Conservation (phyloP, 768 basidiomycete genomes). For the Botryobasidium botryosum region DNA sequence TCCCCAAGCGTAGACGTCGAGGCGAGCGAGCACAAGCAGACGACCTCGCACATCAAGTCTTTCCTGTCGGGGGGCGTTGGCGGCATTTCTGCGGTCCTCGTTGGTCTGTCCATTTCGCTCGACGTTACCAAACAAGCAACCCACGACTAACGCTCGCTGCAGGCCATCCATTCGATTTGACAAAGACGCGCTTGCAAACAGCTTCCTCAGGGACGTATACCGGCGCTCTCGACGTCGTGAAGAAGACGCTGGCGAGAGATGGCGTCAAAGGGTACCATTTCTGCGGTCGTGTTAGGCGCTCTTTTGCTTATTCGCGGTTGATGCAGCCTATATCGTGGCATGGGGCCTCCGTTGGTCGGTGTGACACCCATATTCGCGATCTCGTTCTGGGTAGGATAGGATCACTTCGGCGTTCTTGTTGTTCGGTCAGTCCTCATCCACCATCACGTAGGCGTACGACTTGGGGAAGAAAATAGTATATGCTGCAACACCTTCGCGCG, state of each 20-base stretch:
- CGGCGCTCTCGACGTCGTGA: constrained; percentile 86
- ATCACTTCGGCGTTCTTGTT: neutral
- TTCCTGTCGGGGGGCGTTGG: constrained; percentile 93
- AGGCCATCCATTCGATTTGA: constrained; percentile 98
- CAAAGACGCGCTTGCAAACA: constrained; percentile 91
- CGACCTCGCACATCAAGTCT: constrained; percentile 43
- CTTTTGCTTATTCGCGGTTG: neutral
- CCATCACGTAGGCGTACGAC: constrained; percentile 61
- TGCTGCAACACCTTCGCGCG: constrained; percentile 60
- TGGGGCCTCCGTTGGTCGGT: constrained; percentile 83
- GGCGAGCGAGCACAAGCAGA: constrained; percentile 6
- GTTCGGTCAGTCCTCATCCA: neutral
- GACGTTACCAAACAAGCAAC: neutral
- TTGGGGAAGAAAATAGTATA: constrained; percentile 76
- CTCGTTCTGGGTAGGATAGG: constrained; percentile 74
- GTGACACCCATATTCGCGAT: constrained; percentile 97
- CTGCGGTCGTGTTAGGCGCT: neutral
- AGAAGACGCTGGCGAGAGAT: constrained; percentile 79
- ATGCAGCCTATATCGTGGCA: constrained; percentile 69
- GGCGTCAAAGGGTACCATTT: constrained; percentile 61
- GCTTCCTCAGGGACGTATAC: constrained; percentile 76
- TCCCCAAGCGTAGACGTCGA: neutral
- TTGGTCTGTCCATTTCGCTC: constrained; percentile 40
- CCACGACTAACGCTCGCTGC: neutral
- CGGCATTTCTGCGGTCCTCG: constrained; percentile 71